Percentiles rank a stretch among this genome's conserved stretches.
These are phyloP conservation scores for Solanum sejunctum DNA, from an alignment of 257 asterid species.

Conservation along the genomic window DNA sequence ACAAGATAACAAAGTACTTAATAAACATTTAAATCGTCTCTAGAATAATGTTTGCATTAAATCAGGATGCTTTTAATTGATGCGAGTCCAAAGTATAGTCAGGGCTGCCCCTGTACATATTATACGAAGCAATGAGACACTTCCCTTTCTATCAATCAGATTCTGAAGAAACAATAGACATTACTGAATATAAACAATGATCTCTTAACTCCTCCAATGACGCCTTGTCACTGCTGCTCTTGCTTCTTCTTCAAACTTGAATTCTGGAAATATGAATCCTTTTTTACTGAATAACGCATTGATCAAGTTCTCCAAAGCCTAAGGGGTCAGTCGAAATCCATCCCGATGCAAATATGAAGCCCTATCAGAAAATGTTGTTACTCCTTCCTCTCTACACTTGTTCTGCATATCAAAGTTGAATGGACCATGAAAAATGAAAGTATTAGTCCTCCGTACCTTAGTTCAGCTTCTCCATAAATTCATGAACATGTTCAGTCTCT, in stretches of 20 bases:
- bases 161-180: too few species aligned
- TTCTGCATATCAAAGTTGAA: too few species aligned
- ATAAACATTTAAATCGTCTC: background rate
- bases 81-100: background rate
- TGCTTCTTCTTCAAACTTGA: background rate
- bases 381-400: too few species aligned
- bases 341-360: background rate
- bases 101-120: background rate
- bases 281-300: background rate
- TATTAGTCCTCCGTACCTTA: too few species aligned
- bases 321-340: background rate
- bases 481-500: too few species aligned
- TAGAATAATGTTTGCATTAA: background rate
- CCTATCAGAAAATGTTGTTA: background rate
- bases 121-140: background rate
- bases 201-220: background rate
- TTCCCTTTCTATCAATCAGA: background rate
- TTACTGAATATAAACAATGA: background rate
- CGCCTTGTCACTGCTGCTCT: background rate
- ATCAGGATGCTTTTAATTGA: background rate
- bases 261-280: background rate
- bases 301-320: background rate
- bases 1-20: background rate
- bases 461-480: too few species aligned
- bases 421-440: background rate